Evolutionary conservation across 345 rosid genomes (phyloP), one percentile per base, ranked within the genome.

Genomic region (Rhodamnia rubescens): DNA sequence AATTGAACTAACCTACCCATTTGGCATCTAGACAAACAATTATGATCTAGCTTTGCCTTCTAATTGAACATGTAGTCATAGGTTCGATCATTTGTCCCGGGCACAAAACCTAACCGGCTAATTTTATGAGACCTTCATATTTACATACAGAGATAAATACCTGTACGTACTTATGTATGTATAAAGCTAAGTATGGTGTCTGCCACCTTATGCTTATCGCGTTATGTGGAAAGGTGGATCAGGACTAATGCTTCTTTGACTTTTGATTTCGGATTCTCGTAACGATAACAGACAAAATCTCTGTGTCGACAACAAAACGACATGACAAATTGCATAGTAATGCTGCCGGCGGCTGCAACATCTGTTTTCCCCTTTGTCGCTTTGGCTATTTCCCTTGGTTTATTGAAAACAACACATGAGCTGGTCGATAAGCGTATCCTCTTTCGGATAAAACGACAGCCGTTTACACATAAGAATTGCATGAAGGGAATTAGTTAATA

Each of bases 391-490:
- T 32, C 20, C 16, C 78, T 69, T 32, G 74, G 42, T 29, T 61
- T 61, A 29, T 61, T 29, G 5, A 42, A 42, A 32, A 32, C 29
- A 36, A 32, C 47, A 69, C 47, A 8, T 32, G 32, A 40, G 78
- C 10, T 40, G 24, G 75, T 64, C 44, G 21, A 14, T 36, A 69
- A 9, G 78, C 78, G 40, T 36, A 11, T 81, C 83, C 16, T 26
- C 54, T 81, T 81, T 47, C 53, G 52, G 54, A 51, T 29, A 51
- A 82, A 27, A 82, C 42, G 84, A 51, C 59, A 54, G 57, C 47
- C 26, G 44, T 82, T 82, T 82, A 82, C 84, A 82, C 84, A 82
- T 82, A 82, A 53, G 84, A 82, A 50, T 82, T 27, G 84, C 84
- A 82, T n/a, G 16, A 69, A 16, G 78, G 47, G 24, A 32, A 69